These are phyloP conservation scores for Teunomyces gatunensis DNA, from an alignment of 805 yeast genomes.

Conservation along the genomic window DNA sequence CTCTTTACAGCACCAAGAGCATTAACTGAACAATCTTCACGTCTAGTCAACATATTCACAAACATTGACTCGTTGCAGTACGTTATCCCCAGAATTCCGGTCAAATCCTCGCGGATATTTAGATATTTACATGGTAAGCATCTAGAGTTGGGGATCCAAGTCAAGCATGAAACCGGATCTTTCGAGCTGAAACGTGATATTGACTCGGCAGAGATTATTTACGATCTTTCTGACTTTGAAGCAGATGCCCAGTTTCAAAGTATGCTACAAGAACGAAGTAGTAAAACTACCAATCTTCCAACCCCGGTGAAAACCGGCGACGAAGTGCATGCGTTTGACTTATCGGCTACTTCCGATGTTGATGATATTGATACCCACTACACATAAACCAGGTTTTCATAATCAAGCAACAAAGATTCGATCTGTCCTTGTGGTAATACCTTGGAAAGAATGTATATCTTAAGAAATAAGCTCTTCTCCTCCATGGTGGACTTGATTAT, in stretches of 20 bases:
- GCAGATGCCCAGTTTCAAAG: slow-evolving; percentile 15
- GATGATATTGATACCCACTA: slow-evolving; percentile 11
- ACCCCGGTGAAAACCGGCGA: slow-evolving; percentile 1
- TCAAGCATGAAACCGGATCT: slow-evolving; percentile 4
- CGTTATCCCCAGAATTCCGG: slow-evolving; percentile 5
- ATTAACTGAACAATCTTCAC: neutral
- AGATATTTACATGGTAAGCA: slow-evolving; percentile 3
- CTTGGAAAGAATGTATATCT: slow-evolving; percentile 2
- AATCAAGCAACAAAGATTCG: neutral
- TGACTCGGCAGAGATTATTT: slow-evolving; percentile 16
- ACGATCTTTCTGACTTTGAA: slow-evolving; percentile 22
- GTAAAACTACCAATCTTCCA: neutral
- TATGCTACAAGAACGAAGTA: slow-evolving; percentile 10
- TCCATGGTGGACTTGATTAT: neutral
- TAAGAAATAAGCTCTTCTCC: neutral
- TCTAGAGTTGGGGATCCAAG: neutral
- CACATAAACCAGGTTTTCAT: slow-evolving; percentile 1
- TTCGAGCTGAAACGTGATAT: slow-evolving; percentile 1
- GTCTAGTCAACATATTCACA: neutral
- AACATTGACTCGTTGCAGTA: neutral
- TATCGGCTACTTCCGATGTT: slow-evolving; percentile 15
- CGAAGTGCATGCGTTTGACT: slow-evolving; percentile 12
- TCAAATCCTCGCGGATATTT: slow-evolving; percentile 7
- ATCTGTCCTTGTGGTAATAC: slow-evolving; percentile 1
- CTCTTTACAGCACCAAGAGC: neutral